These are phyloP conservation scores for Akanthomyces dipterigenus DNA, from an alignment of 2,329 filamentous ascomycete species.

Conservation along the genomic window DNA sequence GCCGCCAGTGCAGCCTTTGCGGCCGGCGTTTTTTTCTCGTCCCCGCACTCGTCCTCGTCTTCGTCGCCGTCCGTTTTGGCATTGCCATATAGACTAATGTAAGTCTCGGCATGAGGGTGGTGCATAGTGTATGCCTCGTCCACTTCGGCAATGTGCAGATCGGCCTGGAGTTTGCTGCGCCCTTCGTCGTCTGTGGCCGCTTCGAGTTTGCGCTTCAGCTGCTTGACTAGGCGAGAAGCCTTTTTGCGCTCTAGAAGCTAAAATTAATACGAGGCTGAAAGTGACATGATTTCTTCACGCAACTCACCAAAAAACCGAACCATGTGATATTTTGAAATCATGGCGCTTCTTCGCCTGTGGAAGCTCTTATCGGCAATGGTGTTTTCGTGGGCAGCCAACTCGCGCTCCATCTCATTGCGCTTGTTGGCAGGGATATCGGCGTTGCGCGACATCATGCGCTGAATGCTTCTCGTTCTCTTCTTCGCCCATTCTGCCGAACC, in stretches of 20 bases:
- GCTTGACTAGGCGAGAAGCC: slow-evolving; percentile 59
- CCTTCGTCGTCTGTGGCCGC: slow-evolving; percentile 45
- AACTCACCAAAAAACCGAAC: slow-evolving; percentile 71
- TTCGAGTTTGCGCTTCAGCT: slow-evolving; percentile 52
- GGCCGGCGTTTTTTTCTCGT: slow-evolving; percentile 30
- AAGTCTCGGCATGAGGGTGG: slow-evolving; percentile 64
- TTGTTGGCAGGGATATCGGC: slow-evolving; percentile 61
- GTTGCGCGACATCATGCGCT: slow-evolving; percentile 55
- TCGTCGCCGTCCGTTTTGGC: slow-evolving; percentile 28
- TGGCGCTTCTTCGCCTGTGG: slow-evolving; percentile 57
- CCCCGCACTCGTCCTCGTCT: slow-evolving; percentile 31
- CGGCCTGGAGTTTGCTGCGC: slow-evolving; percentile 41
- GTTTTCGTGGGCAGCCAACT: slow-evolving; percentile 58
- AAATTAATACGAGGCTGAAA: not conserved
- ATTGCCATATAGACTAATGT: slow-evolving; percentile 56
- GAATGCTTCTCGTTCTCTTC: slow-evolving; percentile 64
- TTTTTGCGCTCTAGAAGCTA: slow-evolving; percentile 61
- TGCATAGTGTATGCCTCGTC: slow-evolving; percentile 70
- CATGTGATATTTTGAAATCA: slow-evolving; percentile 78
- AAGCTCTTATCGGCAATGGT: slow-evolving; percentile 54
- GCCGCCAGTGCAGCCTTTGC: slow-evolving; percentile 38
- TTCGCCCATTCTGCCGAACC: slow-evolving; percentile 56
- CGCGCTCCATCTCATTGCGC: slow-evolving; percentile 63
- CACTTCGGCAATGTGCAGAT: slow-evolving; percentile 63
- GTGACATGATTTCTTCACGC: not conserved